A percentile compares a stretch with the other conserved stretches of the same genome.
Conservation (phyloP, 2,329 filamentous ascomycete species). For the Lasiodiplodia sp. region DNA sequence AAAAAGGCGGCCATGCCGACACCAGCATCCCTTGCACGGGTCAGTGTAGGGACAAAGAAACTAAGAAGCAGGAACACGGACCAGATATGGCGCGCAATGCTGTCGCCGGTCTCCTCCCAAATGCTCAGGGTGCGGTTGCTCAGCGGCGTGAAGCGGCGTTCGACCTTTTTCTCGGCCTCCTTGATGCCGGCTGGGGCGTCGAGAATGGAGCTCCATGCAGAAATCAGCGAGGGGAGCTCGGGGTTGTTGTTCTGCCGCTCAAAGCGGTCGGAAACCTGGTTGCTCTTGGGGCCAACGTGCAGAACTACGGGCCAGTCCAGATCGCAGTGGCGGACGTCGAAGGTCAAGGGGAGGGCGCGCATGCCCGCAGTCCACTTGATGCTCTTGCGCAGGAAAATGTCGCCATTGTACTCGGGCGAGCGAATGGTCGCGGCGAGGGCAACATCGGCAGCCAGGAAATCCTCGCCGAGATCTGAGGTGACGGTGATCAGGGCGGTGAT, state of each 20-base stretch:
- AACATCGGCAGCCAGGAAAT: slow-evolving; percentile 62
- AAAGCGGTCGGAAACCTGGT: slow-evolving; percentile 40
- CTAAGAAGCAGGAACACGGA: slow-evolving; percentile 46
- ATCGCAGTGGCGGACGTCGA: slow-evolving; percentile 51
- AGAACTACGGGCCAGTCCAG: slow-evolving; percentile 50
- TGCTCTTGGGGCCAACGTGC: slow-evolving; percentile 47
- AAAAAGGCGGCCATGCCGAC: slow-evolving; percentile 64
- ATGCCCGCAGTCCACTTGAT: slow-evolving; percentile 54
- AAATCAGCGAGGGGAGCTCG: slow-evolving; percentile 58
- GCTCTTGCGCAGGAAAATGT: slow-evolving; percentile 52
- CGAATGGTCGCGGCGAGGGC: slow-evolving; percentile 52
- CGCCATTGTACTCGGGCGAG: slow-evolving; percentile 40
- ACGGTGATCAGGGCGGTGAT: slow-evolving; percentile 66
- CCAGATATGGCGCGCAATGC: slow-evolving; percentile 76
- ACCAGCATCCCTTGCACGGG: slow-evolving; percentile 60
- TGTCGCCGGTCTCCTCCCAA: slow-evolving; percentile 75
- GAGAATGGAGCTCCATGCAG: slow-evolving; percentile 62
- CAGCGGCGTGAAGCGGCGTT: slow-evolving; percentile 60
- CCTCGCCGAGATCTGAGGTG: slow-evolving; percentile 73
- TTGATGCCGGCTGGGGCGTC: slow-evolving; percentile 45
- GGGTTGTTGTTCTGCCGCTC: slow-evolving; percentile 37
- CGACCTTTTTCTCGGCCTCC: slow-evolving; percentile 60
- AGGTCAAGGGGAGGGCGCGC: slow-evolving; percentile 52
- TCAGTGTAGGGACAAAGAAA: slow-evolving; percentile 21
- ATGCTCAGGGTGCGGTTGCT: slow-evolving; percentile 56